Evolutionary conservation across 2,329 filamentous ascomycete genomes (phyloP), one percentile per base, ranked within the genome.

Genomic region (Aspergillus fumigatiaffinis): DNA sequence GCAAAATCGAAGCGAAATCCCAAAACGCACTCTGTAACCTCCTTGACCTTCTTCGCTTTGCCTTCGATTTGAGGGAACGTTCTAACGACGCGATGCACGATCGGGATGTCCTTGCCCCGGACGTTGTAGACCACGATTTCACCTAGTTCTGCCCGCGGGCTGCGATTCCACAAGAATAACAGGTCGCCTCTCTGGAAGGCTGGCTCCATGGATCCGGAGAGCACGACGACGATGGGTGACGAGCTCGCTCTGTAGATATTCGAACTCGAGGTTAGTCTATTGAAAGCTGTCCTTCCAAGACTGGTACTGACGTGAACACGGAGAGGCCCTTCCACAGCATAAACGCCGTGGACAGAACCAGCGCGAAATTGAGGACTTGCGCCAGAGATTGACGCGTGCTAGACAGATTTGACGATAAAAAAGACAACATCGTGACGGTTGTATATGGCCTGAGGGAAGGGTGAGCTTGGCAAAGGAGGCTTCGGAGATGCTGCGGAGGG

Each of bases 301-400:
- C 44, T 23, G 44, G 23, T 23, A 47, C 44, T 47, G 44, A 47
- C 57, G 89, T 86, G 62, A 85, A 78, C 29, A 96, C 85, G 8
- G 88, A 92, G 58, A 97, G 85, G 9, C 89, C 90, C 76, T 96
- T 96, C 92, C 88, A 91, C 79, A 96, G 86, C 92, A 96, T 96
- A 72, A 96, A 96, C 1, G 92, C 92, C 1, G 91, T 94, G 9
- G 89, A 92, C 52, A 96, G 84, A 60, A 96, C 91, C 62, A 97
- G 85, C 56, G 87, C 91, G 74, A 97, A 96, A 78, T 95, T 96
- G 71, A 96, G 85, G 65, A 93, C 76, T 80, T 96, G 91, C 51
- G 86, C 82, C 67, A 91, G 87, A 54, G 89, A 83, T 74, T 95
- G 91, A 75, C 92, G 88, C 63, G 90, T 88, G 75, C 91, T 92